A percentile compares a stretch with the other conserved stretches of the same genome.
phyloP scores from a whole-genome alignment of 495 filamentous ascomycete species.

The Penicillium waksmanii region DNA sequence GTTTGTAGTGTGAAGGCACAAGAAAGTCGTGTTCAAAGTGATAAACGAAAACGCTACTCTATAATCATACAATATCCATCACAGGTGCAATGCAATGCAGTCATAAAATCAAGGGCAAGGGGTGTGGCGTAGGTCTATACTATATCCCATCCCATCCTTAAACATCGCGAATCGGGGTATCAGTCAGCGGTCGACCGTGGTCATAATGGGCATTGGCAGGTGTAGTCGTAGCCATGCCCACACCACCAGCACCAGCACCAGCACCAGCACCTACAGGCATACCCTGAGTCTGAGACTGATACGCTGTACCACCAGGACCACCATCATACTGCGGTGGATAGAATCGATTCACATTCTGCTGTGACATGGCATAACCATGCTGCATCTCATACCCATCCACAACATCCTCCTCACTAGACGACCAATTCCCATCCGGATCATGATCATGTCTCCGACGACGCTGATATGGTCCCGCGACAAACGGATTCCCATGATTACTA shows the following conservation, averaged over 20 bases:
- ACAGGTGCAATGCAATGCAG: too few species aligned
- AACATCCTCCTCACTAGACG: constrained; percentile 48
- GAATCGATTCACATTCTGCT: constrained; percentile 17
- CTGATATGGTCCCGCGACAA: constrained; percentile 30
- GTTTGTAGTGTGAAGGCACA: too few species aligned
- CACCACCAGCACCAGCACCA: too few species aligned
- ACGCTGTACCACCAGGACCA: constrained; percentile 34
- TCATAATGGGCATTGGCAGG: constrained; percentile 17
- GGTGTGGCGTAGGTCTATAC: neutral
- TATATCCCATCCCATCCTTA: constrained; percentile 10
- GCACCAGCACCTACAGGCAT: constrained; percentile 3
- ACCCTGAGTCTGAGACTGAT: constrained; percentile 35
- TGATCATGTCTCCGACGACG: constrained; percentile 35
- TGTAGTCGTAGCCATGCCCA: constrained; percentile 1
- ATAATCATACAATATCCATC: neutral
- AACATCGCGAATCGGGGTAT: constrained; percentile 21
- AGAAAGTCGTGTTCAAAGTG: too few species aligned
- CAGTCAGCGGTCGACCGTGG: constrained; percentile 30
- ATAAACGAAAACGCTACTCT: neutral
- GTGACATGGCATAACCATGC: constrained; percentile 33
- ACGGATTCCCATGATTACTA: constrained; percentile 26
- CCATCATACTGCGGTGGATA: constrained; percentile 30
- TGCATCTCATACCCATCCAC: constrained; percentile 49
- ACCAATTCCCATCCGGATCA: constrained; percentile 42
- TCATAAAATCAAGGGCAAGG: neutral